Evolutionary conservation across 1,139 yeast genomes (phyloP), one percentile per base, ranked within the genome.

Genomic region (Saccharomyces hybrid): DNA sequence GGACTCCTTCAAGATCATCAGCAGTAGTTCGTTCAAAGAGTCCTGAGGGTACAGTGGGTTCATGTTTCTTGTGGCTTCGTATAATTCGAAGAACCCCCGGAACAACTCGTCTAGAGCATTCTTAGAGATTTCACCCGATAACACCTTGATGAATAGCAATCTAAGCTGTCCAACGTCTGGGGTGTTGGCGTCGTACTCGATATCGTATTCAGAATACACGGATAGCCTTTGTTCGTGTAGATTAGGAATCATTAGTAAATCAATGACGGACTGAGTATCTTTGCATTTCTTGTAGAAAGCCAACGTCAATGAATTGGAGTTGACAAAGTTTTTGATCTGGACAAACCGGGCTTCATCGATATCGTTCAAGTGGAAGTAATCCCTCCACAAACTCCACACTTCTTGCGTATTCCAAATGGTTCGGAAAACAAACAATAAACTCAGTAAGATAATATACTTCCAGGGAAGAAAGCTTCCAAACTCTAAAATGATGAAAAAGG

Each of bases 311-410:
- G 48, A 41, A 4, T 46, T 48, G 5, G 46, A 28, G 8, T 48
- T 51, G 16, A 63, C 50, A 49, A 54, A 61, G 14, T 50, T 16
- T 48, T 55, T 55, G n/a, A 64, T 55, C 9, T 52, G 52, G 3
- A 16, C 19, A 27, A 57, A 54, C 1, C 55, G 55, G 11, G 48
- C 52, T n/a, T 59, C 61, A 50, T 53, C 55, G 38, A 64, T 53
- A 11, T 50, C 60, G 49, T 59, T 52, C 11, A 56, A 51, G 29
- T 57, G 56, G 14, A 63, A 54, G 51, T 55, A 62, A 14, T 60
- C 64, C 14, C 57, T 51, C 71, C 71, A 67, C 50, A 62, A 54
- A 19, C 56, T 61, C 59, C 61, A 58, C 9, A 68, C 61, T 24
- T 64, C 68, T 4, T 58, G 53, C 2, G 64, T 61, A 11, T 59